Evolutionary conservation across 768 basidiomycete species (phyloP).

Genomic region (Kwoniella bestiolae): DNA sequence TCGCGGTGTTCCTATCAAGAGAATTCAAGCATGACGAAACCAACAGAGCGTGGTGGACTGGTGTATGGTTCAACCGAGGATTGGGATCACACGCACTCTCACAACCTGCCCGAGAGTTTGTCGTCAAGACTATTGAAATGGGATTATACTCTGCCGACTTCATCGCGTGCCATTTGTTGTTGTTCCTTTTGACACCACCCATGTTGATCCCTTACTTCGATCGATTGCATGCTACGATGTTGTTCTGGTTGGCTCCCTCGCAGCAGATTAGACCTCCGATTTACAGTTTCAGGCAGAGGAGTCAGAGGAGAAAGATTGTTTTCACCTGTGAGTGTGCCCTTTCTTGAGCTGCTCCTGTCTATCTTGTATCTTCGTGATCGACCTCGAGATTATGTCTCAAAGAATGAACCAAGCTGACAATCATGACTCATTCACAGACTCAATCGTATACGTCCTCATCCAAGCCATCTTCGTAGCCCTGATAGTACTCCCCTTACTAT

Average conservation of each 20-base stretch:
- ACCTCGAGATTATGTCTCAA: too few relatives aligned
- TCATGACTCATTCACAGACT: slow-evolving; percentile 66
- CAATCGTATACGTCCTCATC: slow-evolving; percentile 72
- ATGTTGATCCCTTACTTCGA: slow-evolving; percentile 90
- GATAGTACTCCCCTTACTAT: slow-evolving; percentile 62
- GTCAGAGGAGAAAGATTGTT: slow-evolving; percentile 87
- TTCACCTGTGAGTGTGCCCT: slow-evolving; percentile 51
- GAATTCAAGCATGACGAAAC: slow-evolving; percentile 99
- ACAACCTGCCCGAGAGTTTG: slow-evolving; percentile 95
- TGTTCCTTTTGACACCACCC: slow-evolving; percentile 89
- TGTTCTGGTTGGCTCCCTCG: slow-evolving; percentile 79
- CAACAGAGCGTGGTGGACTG: slow-evolving; percentile 98
- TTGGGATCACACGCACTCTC: slow-evolving; percentile 89
- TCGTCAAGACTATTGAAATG: slow-evolving; percentile 97
- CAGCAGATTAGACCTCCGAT: slow-evolving; percentile 66
- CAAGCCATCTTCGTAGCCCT: slow-evolving; percentile 74
- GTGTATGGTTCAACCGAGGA: slow-evolving; percentile 88
- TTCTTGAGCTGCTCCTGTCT: too few relatives aligned
- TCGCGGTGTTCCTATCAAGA: slow-evolving; percentile 89
- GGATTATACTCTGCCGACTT: slow-evolving; percentile 95
- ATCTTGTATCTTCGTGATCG: too few relatives aligned
- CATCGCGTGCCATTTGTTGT: slow-evolving; percentile 66
- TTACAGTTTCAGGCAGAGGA: slow-evolving; percentile 85
- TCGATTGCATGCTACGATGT: slow-evolving; percentile 82
- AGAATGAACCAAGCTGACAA: too few relatives aligned